phyloP scores from a whole-genome alignment of 1,139 yeast genomes.

The Hansenula sp. region DNA sequence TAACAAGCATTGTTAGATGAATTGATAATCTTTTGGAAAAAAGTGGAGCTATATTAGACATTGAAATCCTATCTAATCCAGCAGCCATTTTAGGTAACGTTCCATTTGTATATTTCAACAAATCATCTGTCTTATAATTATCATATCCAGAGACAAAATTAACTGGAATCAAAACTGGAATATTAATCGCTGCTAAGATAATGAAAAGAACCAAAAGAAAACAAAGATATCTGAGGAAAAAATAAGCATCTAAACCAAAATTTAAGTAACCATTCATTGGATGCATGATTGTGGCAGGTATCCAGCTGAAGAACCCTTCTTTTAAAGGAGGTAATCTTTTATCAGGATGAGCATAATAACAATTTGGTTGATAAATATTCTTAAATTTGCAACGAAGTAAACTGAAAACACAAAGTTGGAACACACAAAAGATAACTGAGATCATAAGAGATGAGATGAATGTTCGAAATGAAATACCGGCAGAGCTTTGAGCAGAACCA shows the following conservation, averaged over 20 bases:
- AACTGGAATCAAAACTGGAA: slow-evolving; percentile 53
- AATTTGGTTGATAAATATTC: slow-evolving; percentile 53
- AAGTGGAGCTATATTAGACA: slow-evolving; percentile 52
- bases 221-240: slow-evolving; percentile 51
- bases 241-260: slow-evolving; percentile 63
- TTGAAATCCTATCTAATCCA: slow-evolving; percentile 57
- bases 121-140: slow-evolving; percentile 12
- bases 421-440: slow-evolving; percentile 45
- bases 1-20: slow-evolving; percentile 50
- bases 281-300: slow-evolving; percentile 35
- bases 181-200: slow-evolving; percentile 44
- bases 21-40: slow-evolving; percentile 42
- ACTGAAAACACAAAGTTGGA: slow-evolving; percentile 52
- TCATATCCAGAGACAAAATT: slow-evolving; percentile 41
- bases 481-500: slow-evolving; percentile 40
- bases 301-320: slow-evolving; percentile 44
- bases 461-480: slow-evolving; percentile 42
- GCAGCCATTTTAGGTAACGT: slow-evolving; percentile 25
- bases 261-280: slow-evolving; percentile 40
- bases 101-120: slow-evolving; percentile 17
- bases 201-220: slow-evolving; percentile 44
- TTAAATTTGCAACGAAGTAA: slow-evolving; percentile 42
- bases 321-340: slow-evolving; percentile 37
- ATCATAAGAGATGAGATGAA: slow-evolving; percentile 43
- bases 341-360: slow-evolving; percentile 36